A percentile compares a stretch with the other conserved stretches of the same genome.
These are phyloP conservation scores for Psidium guajava DNA, from an alignment of 345 rosid species.

Conservation along the genomic window DNA sequence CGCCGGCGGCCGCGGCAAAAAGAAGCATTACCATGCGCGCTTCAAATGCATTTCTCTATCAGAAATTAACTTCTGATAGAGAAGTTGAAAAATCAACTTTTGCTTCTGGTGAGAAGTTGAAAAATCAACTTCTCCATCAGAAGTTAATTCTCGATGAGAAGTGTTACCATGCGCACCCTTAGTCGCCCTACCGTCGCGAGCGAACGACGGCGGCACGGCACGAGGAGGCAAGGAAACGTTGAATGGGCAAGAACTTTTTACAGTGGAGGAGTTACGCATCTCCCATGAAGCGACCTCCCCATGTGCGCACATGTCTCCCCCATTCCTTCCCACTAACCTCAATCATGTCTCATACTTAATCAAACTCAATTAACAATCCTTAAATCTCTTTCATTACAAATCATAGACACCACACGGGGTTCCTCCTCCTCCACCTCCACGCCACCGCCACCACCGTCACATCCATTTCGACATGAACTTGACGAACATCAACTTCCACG, in stretches of 20 bases:
- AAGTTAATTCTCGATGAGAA: no score
- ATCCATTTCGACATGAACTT: neutral
- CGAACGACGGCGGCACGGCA: neutral
- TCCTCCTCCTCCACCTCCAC: neutral
- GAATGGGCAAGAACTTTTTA: neutral
- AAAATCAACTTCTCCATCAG: no score
- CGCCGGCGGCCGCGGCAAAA: no score
- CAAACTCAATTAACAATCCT: neutral
- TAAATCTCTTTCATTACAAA: neutral
- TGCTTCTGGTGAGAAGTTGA: no score
- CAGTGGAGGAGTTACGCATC: neutral
- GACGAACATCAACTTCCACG: neutral
- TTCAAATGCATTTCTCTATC: no score
- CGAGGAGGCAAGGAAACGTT: neutral
- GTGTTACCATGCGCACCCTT: no score
- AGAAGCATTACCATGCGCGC: no score
- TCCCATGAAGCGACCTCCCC: slow-evolving; percentile 3
- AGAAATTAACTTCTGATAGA: no score
- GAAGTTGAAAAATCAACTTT: no score
- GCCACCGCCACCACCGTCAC: neutral
- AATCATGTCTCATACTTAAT: neutral
- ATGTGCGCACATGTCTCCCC: slow-evolving; percentile 23
- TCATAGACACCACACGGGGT: neutral
- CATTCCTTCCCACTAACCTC: slow-evolving; percentile 4
- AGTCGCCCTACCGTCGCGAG: neutral